These are phyloP conservation scores for Mycocentrospora acerina DNA, from an alignment of 2,329 filamentous ascomycete genomes.

Conservation along the genomic window DNA sequence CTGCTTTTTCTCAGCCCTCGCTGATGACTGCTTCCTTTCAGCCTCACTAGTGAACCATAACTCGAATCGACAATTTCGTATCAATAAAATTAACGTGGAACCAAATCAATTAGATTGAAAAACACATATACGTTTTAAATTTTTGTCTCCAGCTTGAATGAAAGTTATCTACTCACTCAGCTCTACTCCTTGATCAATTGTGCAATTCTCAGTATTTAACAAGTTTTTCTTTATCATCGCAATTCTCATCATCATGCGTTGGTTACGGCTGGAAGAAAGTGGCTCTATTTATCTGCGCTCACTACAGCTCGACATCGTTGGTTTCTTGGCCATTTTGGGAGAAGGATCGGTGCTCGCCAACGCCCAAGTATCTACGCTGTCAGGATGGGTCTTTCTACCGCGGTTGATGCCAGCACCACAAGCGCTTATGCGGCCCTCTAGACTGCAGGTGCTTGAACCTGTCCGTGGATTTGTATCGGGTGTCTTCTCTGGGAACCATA, in stretches of 20 bases:
- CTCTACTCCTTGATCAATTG: too few species aligned
- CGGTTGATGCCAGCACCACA: conserved; percentile 55
- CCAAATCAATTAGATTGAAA: too few species aligned
- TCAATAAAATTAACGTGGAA: too few species aligned
- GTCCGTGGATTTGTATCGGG: conserved; percentile 46
- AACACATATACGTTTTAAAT: too few species aligned
- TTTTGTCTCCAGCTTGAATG: too few species aligned
- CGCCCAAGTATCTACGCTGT: conserved; percentile 53
- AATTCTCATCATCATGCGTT: conserved; percentile 31
- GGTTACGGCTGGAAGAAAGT: conserved; percentile 32
- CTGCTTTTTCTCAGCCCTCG: too few species aligned
- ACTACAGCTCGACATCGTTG: conserved; percentile 57
- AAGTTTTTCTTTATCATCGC: too few species aligned
- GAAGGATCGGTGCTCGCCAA: conserved; percentile 54
- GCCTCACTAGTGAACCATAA: too few species aligned
- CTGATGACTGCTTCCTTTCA: too few species aligned
- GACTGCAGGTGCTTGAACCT: conserved; percentile 47
- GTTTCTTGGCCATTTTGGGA: conserved; percentile 56
- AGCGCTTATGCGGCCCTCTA: conserved; percentile 49
- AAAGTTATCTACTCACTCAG: too few species aligned
- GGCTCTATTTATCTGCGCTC: conserved; percentile 30
- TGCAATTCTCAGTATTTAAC: too few species aligned
- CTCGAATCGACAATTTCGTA: too few species aligned
- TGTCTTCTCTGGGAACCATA: conserved; percentile 52
- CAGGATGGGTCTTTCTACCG: conserved; percentile 52